phyloP scores from a whole-genome alignment of 805 yeast genomes.

The Myxozyma udenii region DNA sequence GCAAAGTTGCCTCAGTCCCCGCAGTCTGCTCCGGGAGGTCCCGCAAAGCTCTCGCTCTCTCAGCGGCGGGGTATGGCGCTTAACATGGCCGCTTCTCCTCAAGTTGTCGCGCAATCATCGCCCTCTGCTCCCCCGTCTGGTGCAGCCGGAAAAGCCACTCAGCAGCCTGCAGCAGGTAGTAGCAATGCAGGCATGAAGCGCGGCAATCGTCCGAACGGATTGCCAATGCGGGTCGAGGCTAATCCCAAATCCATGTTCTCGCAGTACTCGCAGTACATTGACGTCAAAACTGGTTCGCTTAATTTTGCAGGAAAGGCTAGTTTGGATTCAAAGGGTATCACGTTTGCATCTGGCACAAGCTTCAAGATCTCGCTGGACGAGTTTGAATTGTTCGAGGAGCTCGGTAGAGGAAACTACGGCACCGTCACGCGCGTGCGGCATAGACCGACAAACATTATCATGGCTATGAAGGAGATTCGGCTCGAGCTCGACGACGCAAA shows the following conservation, averaged over 20 bases:
- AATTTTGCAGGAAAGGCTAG: constrained; percentile 94
- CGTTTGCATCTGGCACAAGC: constrained; percentile 82
- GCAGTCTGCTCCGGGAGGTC: no score
- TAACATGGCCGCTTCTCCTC: constrained; percentile 15
- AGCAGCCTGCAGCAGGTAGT: neutral
- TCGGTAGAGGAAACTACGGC: constrained; percentile 96
- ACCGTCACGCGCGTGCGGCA: constrained; percentile 90
- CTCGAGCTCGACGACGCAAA: constrained; percentile 91
- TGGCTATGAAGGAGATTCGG: constrained; percentile 98
- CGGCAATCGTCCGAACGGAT: constrained; percentile 21
- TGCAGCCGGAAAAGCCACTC: constrained; percentile 35
- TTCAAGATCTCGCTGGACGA: constrained; percentile 85
- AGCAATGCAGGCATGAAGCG: neutral
- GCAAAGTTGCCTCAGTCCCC: no score
- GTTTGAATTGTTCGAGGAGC: constrained; percentile 63
- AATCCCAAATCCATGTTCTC: constrained; percentile 52
- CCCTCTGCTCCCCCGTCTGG: constrained; percentile 20
- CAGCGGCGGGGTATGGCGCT: constrained; percentile 40
- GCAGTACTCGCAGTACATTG: constrained; percentile 81
- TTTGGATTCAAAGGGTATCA: constrained; percentile 85
- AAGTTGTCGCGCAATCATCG: neutral
- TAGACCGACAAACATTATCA: constrained; percentile 82
- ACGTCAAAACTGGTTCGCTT: constrained; percentile 85
- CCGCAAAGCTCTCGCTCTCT: constrained; percentile 37
- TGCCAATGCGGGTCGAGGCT: constrained; percentile 18